A percentile compares a stretch with the other conserved stretches of the same genome.
These are phyloP conservation scores for Suillus decipiens DNA, from an alignment of 768 basidiomycete genomes.

Conservation along the genomic window DNA sequence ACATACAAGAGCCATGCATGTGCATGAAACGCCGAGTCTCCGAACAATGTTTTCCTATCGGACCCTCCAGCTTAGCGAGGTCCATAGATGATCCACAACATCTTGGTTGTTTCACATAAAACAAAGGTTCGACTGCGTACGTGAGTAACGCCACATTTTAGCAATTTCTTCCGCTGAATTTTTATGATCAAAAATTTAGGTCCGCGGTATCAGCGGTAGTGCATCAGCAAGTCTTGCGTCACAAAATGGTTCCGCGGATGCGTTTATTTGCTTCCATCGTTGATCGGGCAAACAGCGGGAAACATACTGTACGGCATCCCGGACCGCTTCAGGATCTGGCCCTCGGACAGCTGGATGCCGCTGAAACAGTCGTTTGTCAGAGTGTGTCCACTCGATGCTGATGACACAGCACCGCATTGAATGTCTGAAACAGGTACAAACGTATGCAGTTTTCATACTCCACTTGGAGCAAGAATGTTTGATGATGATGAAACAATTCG, in stretches of 20 bases:
- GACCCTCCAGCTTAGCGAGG: slow-evolving; percentile 33
- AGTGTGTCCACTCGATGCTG: neutral
- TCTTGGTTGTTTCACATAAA: slow-evolving; percentile 31
- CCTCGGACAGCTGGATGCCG: neutral
- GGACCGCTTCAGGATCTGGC: neutral
- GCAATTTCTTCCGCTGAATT: neutral
- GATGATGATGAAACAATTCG: neutral
- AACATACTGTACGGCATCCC: neutral
- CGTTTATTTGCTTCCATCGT: slow-evolving; percentile 34
- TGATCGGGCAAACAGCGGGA: slow-evolving; percentile 15
- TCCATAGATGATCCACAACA: slow-evolving; percentile 31
- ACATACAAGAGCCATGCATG: slow-evolving; percentile 39
- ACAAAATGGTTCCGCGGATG: slow-evolving; percentile 32
- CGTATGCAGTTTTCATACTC: slow-evolving; percentile 22
- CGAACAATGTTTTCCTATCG: slow-evolving; percentile 32
- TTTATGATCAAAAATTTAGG: slow-evolving; percentile 6
- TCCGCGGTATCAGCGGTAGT: slow-evolving; percentile 31
- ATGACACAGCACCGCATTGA: slow-evolving; percentile 20
- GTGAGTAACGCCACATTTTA: slow-evolving; percentile 9
- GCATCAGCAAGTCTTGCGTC: slow-evolving; percentile 27
- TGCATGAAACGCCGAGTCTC: slow-evolving; percentile 39
- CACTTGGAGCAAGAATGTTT: neutral
- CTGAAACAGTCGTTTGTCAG: neutral
- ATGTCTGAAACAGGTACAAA: slow-evolving; percentile 31
- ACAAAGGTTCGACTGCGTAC: slow-evolving; percentile 27